Percentiles rank a stretch among this genome's conserved stretches.
These are phyloP conservation scores for Camellia sinensis DNA, from an alignment of 148 eudicot genomes.

Conservation along the genomic window DNA sequence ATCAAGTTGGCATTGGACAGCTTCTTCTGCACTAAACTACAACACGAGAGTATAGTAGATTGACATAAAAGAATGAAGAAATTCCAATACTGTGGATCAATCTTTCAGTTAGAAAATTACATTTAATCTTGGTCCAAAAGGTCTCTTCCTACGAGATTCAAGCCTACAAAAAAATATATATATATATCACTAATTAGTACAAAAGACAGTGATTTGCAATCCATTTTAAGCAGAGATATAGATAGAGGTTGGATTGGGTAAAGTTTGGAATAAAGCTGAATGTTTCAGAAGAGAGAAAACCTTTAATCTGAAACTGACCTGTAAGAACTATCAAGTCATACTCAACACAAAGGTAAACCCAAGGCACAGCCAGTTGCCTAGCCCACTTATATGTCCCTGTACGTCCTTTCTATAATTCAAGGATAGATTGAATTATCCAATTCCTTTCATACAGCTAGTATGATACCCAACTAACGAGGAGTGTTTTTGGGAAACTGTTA, in stretches of 20 bases:
- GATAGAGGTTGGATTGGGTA: background rate
- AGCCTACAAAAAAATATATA: conserved; percentile 49
- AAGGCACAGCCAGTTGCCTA: no score
- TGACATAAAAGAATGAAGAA: background rate
- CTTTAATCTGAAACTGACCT: background rate
- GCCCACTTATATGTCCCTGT: no score
- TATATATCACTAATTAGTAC: background rate
- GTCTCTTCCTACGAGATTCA: conserved; percentile 79
- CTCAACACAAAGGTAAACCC: background rate
- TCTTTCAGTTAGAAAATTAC: conserved; percentile 39
- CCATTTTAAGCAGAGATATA: background rate
- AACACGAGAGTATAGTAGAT: conserved; percentile 11
- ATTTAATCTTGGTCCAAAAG: conserved; percentile 81
- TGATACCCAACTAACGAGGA: no score
- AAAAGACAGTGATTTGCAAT: background rate
- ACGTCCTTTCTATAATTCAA: no score
- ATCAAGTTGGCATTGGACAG: conserved; percentile 82
- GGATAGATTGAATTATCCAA: no score
- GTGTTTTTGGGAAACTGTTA: no score
- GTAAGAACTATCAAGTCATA: background rate
- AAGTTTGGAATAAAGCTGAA: conserved; percentile 6
- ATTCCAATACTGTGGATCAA: background rate
- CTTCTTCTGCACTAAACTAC: conserved; percentile 98
- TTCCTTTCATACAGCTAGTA: no score
- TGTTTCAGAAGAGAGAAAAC: background rate